Evolutionary conservation across 108 stramenopile species (phyloP), one percentile per base, ranked within the genome.

Genomic region (Nannochloropsis oceanica): DNA sequence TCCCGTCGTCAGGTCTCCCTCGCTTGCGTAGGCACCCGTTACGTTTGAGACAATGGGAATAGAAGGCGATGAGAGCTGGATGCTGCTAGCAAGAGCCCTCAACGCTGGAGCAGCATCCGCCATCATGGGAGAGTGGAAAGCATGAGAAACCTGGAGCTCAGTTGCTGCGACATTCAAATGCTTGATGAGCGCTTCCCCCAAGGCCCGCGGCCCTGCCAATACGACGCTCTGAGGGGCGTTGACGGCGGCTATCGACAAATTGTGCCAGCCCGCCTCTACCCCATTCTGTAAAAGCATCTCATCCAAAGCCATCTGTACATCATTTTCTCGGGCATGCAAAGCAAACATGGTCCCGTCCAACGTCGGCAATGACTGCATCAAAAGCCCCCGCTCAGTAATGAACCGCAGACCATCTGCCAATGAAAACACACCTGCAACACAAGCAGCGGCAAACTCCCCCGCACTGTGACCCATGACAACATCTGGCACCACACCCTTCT

Each of bases 401-500:
- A 88, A 27, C 20, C 27, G 44, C 0, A 84, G 25, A 14, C 59
- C 90, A 43, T 88, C 88, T 8, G 27, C 26, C 34, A 91, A 46
- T 22, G 82, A 20, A 80, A 91, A 43, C 24, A 80, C 90, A 11
- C 89, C 90, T 14, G 89, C 84, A 10, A 27, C 81, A n/a, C 86
- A 87, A 0, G 90, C 90, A 26, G 87, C 89, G 34, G 89, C 90
- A 26, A 88, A 84, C 44, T 91, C 90, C 13, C 90, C 90, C 0
- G 90, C 84, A n/a, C 87, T 88, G 86, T 91, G 90, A 8, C 90
- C 90, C 25, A 89, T 43, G 13, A 89, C 85, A 25, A 87, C 87
- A 20, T 80, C 46, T 18, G 89, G 89, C 27, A 42, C n/a, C 14
- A 89, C 44, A 25, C 86, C 89, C 10, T 34, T 13, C 12, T 82